Base-by-base conservation (phyloP, 1,284 basidiomycete species). In the Retiboletus flavoniger region DNA sequence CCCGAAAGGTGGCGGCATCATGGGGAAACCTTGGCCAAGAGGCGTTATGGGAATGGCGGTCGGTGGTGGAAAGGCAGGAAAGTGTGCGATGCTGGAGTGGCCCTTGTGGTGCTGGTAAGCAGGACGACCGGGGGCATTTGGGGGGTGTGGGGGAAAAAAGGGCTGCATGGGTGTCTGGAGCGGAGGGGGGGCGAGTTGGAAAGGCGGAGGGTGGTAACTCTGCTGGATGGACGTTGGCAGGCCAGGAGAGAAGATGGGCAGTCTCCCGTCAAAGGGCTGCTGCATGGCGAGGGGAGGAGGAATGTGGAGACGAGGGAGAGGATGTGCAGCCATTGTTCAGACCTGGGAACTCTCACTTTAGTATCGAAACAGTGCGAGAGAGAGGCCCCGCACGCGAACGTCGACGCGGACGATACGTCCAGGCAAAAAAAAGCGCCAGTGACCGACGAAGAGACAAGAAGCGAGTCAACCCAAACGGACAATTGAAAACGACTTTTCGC, bases 151-250 rank as follows among this genome's bases (percentile, higher is more conserved):
- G 31, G 76, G 73, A 62, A 89, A 89, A 60, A 78, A 79, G 21
- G 79, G 65, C 64, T 89, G 88, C 75, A 89, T 83, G 43, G 87
- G 87, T 3, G 86, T 89, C 66, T 86, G 87, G 46, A 89, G 68
- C 41, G 78, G 63, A 50, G 66, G 70, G 28, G 63, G 74, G 47
- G 63, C 69, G 57, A 79, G 68, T 26, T 76, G 77, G 59, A 81
- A 82, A 0, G 78, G 72, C 1, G 83, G 79, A 1, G 84, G 81
- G 58, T 81, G 82, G 70, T 81, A 84, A 43, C 77, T 72, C 35
- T 80, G 78, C 60, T 84, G 82, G 21, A 85, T 63, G 35, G 80
- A 75, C 3, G 85, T 82, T 19, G 83, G 85, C 39, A 87, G 72
- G 49, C 78, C 80, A 7, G 87, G 85, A 2, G 88, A 87, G 67